Percentiles rank a stretch among this genome's conserved stretches.
These are phyloP conservation scores for Micractinium conductrix DNA, from an alignment of 139 green algal genomes.

Conservation along the genomic window DNA sequence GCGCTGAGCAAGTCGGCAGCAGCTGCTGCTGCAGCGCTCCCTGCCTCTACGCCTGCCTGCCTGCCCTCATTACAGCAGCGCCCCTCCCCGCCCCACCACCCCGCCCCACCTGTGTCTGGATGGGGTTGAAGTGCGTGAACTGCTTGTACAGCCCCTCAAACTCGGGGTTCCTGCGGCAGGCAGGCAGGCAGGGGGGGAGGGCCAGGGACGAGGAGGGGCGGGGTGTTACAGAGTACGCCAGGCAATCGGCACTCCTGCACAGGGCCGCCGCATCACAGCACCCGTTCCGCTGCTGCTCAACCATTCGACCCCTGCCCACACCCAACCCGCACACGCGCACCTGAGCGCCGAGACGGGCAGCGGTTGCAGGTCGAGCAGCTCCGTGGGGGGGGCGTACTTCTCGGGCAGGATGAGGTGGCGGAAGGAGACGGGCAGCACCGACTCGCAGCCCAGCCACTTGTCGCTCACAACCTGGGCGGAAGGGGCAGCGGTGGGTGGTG, in stretches of 20 bases:
- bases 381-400: constrained; percentile 94
- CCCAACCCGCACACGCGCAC: background rate
- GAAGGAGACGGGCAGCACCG: constrained; percentile 86
- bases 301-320: background rate
- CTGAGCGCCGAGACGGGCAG: constrained; percentile 91
- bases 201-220: too few relatives aligned
- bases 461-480: constrained; percentile 63
- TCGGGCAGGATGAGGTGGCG: constrained; percentile 96
- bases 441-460: constrained; percentile 90
- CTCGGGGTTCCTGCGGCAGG: constrained; percentile 59
- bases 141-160: constrained; percentile 88
- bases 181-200: too few relatives aligned
- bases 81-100: background rate
- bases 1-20: background rate
- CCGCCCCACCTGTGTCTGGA: constrained; percentile 89
- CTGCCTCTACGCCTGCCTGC: too few relatives aligned
- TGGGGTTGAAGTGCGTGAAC: constrained; percentile 95
- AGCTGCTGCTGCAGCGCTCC: background rate
- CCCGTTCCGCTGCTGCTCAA: background rate
- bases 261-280: too few relatives aligned
- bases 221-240: background rate
- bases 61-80: background rate
- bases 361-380: constrained; percentile 98
- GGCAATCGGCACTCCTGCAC: too few relatives aligned
- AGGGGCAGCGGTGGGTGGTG: background rate